Percentiles rank a stretch among this genome's conserved stretches.
Conservation (phyloP, 208 protist species). For the Wallacemonas collosoma region DNA sequence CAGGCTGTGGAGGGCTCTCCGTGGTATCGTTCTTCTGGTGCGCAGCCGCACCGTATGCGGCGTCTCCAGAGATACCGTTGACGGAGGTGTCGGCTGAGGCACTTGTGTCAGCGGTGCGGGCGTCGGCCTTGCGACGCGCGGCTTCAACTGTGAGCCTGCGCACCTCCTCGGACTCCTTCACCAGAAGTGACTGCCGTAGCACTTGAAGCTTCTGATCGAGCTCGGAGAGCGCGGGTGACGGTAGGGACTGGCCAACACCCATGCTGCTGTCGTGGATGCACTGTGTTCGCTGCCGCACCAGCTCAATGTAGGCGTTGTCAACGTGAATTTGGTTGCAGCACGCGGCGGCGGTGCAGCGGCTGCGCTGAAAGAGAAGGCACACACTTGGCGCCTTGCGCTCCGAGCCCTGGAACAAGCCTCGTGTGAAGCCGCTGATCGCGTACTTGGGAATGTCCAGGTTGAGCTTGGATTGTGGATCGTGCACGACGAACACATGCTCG, state of each 20-base stretch:
- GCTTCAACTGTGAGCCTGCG: slow-evolving; percentile 5
- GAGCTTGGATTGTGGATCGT: slow-evolving; percentile 76
- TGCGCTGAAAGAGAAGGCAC: slow-evolving; percentile 84
- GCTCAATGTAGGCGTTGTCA: slow-evolving; percentile 48
- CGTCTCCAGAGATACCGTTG: too few species aligned
- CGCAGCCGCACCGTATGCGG: too few species aligned
- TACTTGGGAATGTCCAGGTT: slow-evolving; percentile 69
- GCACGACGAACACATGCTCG: slow-evolving; percentile 68
- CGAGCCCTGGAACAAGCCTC: slow-evolving; percentile 81
- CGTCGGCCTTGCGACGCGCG: slow-evolving; percentile 21
- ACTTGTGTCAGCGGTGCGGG: too few species aligned
- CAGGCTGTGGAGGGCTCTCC: background rate
- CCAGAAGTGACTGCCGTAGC: slow-evolving; percentile 27
- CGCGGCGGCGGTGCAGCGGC: slow-evolving; percentile 72
- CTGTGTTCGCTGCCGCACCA: slow-evolving; percentile 23
- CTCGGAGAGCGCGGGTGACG: slow-evolving; percentile 13
- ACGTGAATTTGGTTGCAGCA: slow-evolving; percentile 92
- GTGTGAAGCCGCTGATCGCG: slow-evolving; percentile 69
- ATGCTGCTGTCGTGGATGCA: slow-evolving; percentile 2
- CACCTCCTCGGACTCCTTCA: slow-evolving; percentile 25
- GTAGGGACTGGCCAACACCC: slow-evolving; percentile 11
- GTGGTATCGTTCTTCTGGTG: background rate
- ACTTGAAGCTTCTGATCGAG: slow-evolving; percentile 28
- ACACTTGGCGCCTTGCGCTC: slow-evolving; percentile 74
- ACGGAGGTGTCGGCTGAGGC: too few species aligned